A percentile compares a stretch with the other conserved stretches of the same genome.
These are phyloP conservation scores for Teunomyces barrocoloradensis DNA, from an alignment of 805 yeast species.

Conservation along the genomic window DNA sequence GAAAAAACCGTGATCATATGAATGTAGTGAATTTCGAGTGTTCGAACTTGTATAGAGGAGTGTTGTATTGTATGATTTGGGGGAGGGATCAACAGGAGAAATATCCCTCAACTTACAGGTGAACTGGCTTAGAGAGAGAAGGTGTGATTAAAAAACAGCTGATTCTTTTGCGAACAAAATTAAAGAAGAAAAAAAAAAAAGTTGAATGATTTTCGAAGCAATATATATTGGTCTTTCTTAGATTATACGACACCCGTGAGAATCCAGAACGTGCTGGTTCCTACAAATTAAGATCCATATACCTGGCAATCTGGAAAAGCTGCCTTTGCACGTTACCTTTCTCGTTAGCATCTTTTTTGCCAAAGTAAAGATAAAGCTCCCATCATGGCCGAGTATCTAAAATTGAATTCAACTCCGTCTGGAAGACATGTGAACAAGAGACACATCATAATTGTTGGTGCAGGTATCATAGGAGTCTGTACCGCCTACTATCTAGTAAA, in stretches of 20 bases:
- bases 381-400: slow-evolving; percentile 13
- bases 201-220: slow-evolving; percentile 1
- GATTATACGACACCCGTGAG: background rate
- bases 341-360: background rate
- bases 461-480: slow-evolving; percentile 95
- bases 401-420: slow-evolving; percentile 37
- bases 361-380: background rate
- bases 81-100: too few relatives aligned
- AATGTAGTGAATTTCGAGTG: too few relatives aligned
- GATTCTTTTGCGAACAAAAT: background rate
- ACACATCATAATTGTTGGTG: slow-evolving; percentile 85
- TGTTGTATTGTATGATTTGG: too few relatives aligned
- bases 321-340: background rate
- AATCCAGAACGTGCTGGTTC: background rate
- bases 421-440: slow-evolving; percentile 52
- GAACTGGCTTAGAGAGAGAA: background rate
- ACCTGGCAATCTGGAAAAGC: background rate
- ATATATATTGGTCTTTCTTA: background rate
- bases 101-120: background rate
- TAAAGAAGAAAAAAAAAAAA: slow-evolving; percentile 2
- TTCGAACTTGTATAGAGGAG: too few relatives aligned
- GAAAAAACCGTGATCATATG: too few relatives aligned
- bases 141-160: background rate
- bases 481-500: slow-evolving; percentile 84
- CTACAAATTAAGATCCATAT: background rate